phyloP scores from a whole-genome alignment of 2,329 filamentous ascomycete genomes.

The Colletotrichum echinochloae region DNA sequence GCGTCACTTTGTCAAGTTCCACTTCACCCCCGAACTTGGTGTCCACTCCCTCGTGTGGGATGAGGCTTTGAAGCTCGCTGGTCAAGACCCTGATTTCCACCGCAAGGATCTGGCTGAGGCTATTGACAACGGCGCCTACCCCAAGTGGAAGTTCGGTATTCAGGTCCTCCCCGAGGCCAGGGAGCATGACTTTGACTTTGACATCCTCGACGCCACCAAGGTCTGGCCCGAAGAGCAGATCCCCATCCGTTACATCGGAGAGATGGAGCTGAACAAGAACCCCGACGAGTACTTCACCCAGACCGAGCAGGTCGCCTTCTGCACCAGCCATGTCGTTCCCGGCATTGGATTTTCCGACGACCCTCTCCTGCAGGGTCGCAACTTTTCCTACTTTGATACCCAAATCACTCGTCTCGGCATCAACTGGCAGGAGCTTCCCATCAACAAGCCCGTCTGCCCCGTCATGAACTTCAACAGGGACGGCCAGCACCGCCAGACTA shows the following conservation, averaged over 20 bases:
- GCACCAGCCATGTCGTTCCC: conserved; percentile 82
- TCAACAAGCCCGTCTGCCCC: conserved; percentile 80
- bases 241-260: conserved; percentile 81
- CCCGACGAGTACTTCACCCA: conserved; percentile 86
- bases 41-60: conserved; percentile 85
- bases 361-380: conserved; percentile 79
- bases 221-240: conserved; percentile 84
- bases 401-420: conserved; percentile 77
- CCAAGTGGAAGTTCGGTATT: conserved; percentile 87
- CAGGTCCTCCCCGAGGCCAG: conserved; percentile 79
- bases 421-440: conserved; percentile 82
- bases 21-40: conserved; percentile 79
- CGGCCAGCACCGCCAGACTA: conserved; percentile 77
- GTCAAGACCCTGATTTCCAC: conserved; percentile 85
- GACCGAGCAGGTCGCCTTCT: conserved; percentile 87
- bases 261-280: conserved; percentile 83
- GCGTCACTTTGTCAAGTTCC: conserved; percentile 81
- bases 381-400: conserved; percentile 75
- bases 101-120: conserved; percentile 81
- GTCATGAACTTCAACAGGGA: conserved; percentile 84
- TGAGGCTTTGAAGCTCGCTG: conserved; percentile 79
- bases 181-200: conserved; percentile 84
- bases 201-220: conserved; percentile 88
- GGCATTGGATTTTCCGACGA: conserved; percentile 84
- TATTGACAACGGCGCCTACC: conserved; percentile 77